Evolutionary conservation across 148 eudicot genomes (phyloP), one percentile per base, ranked within the genome.

Genomic region (Selenicereus undatus): DNA sequence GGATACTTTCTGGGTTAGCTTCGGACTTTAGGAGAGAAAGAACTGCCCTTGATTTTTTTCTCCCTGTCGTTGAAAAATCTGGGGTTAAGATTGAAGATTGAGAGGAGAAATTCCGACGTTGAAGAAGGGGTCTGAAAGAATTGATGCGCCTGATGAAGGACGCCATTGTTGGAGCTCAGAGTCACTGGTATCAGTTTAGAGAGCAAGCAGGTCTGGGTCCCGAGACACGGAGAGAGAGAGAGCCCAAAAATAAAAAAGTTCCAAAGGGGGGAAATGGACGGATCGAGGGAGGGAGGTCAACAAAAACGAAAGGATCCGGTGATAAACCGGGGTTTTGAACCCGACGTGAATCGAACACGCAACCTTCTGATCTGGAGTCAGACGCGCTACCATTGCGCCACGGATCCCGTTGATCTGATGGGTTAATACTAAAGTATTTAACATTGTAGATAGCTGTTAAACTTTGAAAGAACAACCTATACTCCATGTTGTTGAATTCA

Each of bases 311-410:
- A 54, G 77, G 75, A 17, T 17, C 16, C 24, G 69, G 52, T 11
- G 0, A 39, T 1, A 56, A 32, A 43, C 50, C 52, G 54, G 79
- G 74, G 39, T 0, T 18, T 79, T 71, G 84, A 88, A 84, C 88
- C 88, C 84, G 83, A 88, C 88, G 87, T 84, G 87, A 84, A 88
- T 86, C 90, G 88, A 86, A 88, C 88, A 86, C 90, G 85, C 88
- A 86, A 86, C 90, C 87, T 86, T 86, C 88, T 84, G 90, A 88
- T 85, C 88, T 85, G 86, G 90, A 87, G 90, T 87, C 86, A 85
- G 90, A 85, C 90, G 90, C 88, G 90, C 90, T 85, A 88, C 90
- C 90, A 85, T 88, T 88, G 88, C 90, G 90, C 90, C 90, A 85
- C 86, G 86, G 86, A 88, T 85, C 89, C 87, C 9, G 5, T 42